Conservation (phyloP, 1,284 basidiomycete species). For the Hortiboletus rubellus region DNA sequence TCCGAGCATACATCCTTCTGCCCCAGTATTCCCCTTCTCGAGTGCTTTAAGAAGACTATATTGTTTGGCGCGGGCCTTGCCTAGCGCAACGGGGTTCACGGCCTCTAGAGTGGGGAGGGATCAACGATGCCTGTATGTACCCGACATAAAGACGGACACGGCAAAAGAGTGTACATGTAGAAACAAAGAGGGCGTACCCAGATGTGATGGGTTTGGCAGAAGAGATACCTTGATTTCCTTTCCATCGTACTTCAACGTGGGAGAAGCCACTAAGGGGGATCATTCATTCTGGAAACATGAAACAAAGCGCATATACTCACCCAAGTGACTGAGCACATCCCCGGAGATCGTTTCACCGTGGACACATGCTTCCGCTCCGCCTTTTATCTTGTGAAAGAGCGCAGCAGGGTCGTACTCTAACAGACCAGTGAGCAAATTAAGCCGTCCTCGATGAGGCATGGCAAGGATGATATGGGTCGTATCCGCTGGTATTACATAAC, state of each 20-base stretch:
- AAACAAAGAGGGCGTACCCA: constrained; percentile 48
- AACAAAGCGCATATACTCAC: constrained; percentile 37
- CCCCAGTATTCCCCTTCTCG: constrained; percentile 24
- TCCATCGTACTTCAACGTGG: constrained; percentile 54
- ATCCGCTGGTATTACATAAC: constrained; percentile 46
- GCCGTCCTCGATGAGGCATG: constrained; percentile 86
- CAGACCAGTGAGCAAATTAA: constrained; percentile 83
- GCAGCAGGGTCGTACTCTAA: constrained; percentile 64
- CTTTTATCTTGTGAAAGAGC: constrained; percentile 85
- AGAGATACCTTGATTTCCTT: constrained; percentile 68
- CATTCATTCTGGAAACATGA: not conserved
- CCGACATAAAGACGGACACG: not conserved
- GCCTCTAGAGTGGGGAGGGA: constrained; percentile 56
- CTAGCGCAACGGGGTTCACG: constrained; percentile 80
- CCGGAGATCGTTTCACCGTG: constrained; percentile 71
- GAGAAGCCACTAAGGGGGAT: constrained; percentile 49
- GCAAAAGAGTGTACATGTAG: not conserved
- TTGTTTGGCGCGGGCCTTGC: constrained; percentile 91
- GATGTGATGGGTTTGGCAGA: constrained; percentile 85
- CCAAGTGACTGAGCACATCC: constrained; percentile 85
- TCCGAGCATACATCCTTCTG: constrained; percentile 73
- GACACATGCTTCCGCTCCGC: constrained; percentile 65
- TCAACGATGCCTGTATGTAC: not conserved
- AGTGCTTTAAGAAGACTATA: constrained; percentile 75
- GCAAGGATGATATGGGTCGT: constrained; percentile 72